phyloP scores from a whole-genome alignment of 1,284 basidiomycete genomes.

The Puccinia polysora region DNA sequence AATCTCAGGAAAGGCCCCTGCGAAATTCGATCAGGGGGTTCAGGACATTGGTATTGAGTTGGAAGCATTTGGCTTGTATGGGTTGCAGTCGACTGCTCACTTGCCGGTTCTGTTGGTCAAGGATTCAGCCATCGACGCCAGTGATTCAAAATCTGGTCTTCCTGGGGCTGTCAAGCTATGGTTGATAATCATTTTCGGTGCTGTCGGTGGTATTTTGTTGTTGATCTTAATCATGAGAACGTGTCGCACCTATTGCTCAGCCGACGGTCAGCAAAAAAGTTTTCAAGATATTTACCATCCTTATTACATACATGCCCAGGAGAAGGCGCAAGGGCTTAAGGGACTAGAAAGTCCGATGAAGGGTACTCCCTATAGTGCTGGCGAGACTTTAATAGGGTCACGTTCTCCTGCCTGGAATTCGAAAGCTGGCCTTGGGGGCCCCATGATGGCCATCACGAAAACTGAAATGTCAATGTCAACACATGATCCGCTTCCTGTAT shows the following conservation, averaged over 20 bases:
- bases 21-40: neutral
- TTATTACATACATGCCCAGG: conserved; percentile 25
- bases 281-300: conserved; percentile 29
- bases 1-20: conserved; percentile 17
- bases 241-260: conserved; percentile 33
- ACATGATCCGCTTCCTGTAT: neutral
- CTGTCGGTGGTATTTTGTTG: conserved; percentile 16
- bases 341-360: conserved; percentile 3
- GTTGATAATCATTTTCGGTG: conserved; percentile 27
- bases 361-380: conserved; percentile 21
- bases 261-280: conserved; percentile 28
- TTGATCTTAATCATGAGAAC: conserved; percentile 38
- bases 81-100: conserved; percentile 19
- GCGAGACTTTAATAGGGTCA: conserved; percentile 29
- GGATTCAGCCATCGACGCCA: neutral
- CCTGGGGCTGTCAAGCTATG: conserved; percentile 12
- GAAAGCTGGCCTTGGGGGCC: conserved; percentile 24
- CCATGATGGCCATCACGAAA: conserved; percentile 30
- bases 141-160: conserved; percentile 11
- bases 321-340: neutral
- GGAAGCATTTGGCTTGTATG: conserved; percentile 31
- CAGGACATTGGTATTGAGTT: conserved; percentile 9
- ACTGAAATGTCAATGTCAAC: conserved; percentile 15
- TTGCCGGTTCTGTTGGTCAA: conserved; percentile 20
- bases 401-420: conserved; percentile 26